Percentiles rank a stretch among this genome's conserved stretches.
phyloP scores from a whole-genome alignment of 768 basidiomycete genomes.

The Crassisporium funariophilum region DNA sequence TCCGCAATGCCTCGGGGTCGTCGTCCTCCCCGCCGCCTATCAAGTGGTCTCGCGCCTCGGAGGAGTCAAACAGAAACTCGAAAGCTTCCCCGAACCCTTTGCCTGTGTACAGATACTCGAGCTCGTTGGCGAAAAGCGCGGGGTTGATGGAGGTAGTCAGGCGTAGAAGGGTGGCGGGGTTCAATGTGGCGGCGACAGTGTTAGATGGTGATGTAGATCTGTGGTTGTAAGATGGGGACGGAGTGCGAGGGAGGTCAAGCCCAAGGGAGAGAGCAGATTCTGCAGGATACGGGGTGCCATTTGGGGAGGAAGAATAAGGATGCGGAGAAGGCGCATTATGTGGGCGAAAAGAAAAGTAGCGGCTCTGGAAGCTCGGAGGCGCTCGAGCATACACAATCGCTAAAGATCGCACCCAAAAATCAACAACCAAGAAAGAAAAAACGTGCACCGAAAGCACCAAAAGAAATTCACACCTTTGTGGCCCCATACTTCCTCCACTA shows the following conservation, averaged over 20 bases:
- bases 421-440: not conserved
- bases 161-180: slow-evolving; percentile 53
- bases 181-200: too few species aligned
- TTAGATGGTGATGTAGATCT: not conserved
- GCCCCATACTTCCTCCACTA: slow-evolving; percentile 76
- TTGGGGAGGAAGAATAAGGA: too few species aligned
- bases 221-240: slow-evolving; percentile 51
- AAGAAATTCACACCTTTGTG: slow-evolving; percentile 77
- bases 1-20: slow-evolving; percentile 51
- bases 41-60: slow-evolving; percentile 50
- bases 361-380: slow-evolving; percentile 86
- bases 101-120: slow-evolving; percentile 95
- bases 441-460: not conserved
- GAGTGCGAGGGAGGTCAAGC: slow-evolving; percentile 41
- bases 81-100: slow-evolving; percentile 87
- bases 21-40: slow-evolving; percentile 19
- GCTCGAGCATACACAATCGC: slow-evolving; percentile 95
- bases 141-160: slow-evolving; percentile 72
- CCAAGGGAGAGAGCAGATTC: slow-evolving; percentile 65
- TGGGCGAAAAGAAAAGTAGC: slow-evolving; percentile 72
- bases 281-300: slow-evolving; percentile 38
- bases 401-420: slow-evolving; percentile 26
- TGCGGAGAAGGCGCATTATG: slow-evolving; percentile 4
- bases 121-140: slow-evolving; percentile 82
- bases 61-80: slow-evolving; percentile 81